Evolutionary conservation across 176 grass and related monocot species (phyloP).

Genomic region (Aegilops bicornis): DNA sequence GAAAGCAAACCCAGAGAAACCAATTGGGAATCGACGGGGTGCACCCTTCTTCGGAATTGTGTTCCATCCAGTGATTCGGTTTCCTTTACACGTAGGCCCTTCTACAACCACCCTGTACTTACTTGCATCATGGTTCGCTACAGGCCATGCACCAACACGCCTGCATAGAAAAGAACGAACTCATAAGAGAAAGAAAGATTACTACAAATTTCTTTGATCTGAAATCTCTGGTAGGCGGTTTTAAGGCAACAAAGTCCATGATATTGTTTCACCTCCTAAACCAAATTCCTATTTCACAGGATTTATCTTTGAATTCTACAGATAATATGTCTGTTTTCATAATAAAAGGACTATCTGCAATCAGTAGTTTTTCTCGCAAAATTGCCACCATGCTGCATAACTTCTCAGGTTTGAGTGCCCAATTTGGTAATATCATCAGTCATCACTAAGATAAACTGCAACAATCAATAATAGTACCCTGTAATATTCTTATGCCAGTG

Average conservation of each 20-base stretch:
- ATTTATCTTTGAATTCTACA: neutral
- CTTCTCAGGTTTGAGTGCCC: neutral
- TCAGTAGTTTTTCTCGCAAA: neutral
- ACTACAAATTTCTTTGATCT: neutral
- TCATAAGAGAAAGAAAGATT: constrained; percentile 3
- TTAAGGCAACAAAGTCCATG: neutral
- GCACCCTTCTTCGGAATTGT: constrained; percentile 42
- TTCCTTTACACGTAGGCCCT: constrained; percentile 91
- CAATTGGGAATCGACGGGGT: constrained; percentile 59
- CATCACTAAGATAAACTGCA: constrained; percentile 11
- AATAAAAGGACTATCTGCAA: neutral
- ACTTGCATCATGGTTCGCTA: constrained; percentile 57
- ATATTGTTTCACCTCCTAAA: constrained; percentile 1
- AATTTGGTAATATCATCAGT: neutral
- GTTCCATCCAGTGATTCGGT: constrained; percentile 75
- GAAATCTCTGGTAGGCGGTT: constrained; percentile 11
- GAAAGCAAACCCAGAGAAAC: constrained; percentile 80
- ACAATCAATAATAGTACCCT: neutral
- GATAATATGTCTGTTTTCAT: neutral
- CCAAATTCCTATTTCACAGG: neutral
- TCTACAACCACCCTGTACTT: constrained; percentile 62
- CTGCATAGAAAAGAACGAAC: constrained; percentile 36
- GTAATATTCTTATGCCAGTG: neutral
- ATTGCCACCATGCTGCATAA: neutral
- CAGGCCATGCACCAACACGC: constrained; percentile 82